Evolutionary conservation across 2,329 filamentous ascomycete species (phyloP), one percentile per base, ranked within the genome.

Genomic region (Boeremia lycopersici): DNA sequence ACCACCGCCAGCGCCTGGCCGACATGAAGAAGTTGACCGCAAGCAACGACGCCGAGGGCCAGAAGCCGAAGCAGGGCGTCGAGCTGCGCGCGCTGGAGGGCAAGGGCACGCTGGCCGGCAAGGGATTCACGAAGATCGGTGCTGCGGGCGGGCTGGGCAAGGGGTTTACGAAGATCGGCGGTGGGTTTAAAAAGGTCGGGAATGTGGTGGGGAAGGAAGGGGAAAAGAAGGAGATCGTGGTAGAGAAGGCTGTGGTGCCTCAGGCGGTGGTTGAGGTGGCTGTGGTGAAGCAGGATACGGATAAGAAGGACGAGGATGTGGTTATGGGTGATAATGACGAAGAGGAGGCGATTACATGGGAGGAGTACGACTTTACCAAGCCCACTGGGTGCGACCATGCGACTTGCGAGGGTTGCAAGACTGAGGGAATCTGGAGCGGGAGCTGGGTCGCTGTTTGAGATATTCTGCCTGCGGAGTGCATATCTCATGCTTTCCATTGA

Each of bases 181-280:
- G 77, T 0, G 83, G 85, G 0, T 86, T 88, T 63, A 89, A 93
- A 76, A 95, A 93, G 70, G 87, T 88, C 1, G 90, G 90, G 1
- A 67, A 66, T n/a, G 59, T 55, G 6, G 68, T 67, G 15, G 45
- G 59, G 17, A 49, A 54, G 36, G 55, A 53, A 23, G 53, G 30
- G 2, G 59, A 56, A 13, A 53, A 56, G 38, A 54, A 40, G 30
- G 50, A 36, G 3, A 59, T 53, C 8, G 53, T 51, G 33, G 52
- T 23, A 3, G 57, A 53, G 13, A 53, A 58, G 41, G 54, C 41
- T 23, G 53, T 33, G 2, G 59, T 53, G 6, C 4, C 53, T 6
- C 52, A 57, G 25, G 53, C 47, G 10, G 47, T 43, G 48, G 43
- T 29, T 13, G 50, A 26, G n/a, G 77, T 51, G 26, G 44, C 15